Conservation (phyloP, 345 rosid species). For the Melastoma malabathricum region DNA sequence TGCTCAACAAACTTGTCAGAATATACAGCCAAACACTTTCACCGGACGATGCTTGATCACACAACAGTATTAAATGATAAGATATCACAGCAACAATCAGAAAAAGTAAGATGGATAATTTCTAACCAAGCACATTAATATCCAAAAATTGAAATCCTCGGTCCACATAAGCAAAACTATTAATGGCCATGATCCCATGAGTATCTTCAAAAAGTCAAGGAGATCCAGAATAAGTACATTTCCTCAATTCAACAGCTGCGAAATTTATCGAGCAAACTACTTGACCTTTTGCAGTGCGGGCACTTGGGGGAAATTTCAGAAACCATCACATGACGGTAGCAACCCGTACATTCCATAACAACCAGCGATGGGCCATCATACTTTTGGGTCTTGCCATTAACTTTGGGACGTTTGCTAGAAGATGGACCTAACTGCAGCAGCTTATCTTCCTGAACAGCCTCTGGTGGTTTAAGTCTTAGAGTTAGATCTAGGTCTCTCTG, state of each 20-base stretch:
- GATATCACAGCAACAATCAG: too few relatives aligned
- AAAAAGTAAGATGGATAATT: too few relatives aligned
- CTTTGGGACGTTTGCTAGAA: neutral
- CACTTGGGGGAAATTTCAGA: constrained; percentile 15
- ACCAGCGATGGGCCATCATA: constrained; percentile 8
- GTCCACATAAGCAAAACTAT: too few relatives aligned
- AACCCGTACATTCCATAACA: constrained; percentile 19
- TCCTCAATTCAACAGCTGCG: constrained; percentile 5
- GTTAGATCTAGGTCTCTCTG: constrained; percentile 3
- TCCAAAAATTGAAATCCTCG: too few relatives aligned
- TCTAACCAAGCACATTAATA: too few relatives aligned
- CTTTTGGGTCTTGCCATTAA: too few relatives aligned
- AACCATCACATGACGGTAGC: constrained; percentile 25
- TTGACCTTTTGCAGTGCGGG: constrained; percentile 14
- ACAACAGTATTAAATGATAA: too few relatives aligned
- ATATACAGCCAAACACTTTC: too few relatives aligned
- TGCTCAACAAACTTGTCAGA: too few relatives aligned
- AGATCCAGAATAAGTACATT: neutral
- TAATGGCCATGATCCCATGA: neutral
- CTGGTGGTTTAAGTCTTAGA: constrained; percentile 9
- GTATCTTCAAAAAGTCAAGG: neutral
- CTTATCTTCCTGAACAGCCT: neutral
- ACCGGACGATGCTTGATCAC: too few relatives aligned
- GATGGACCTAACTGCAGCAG: neutral
- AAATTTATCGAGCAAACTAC: constrained; percentile 10